These are phyloP conservation scores for Canavalia gladiata DNA, from an alignment of 306 rosid genomes.

Conservation along the genomic window DNA sequence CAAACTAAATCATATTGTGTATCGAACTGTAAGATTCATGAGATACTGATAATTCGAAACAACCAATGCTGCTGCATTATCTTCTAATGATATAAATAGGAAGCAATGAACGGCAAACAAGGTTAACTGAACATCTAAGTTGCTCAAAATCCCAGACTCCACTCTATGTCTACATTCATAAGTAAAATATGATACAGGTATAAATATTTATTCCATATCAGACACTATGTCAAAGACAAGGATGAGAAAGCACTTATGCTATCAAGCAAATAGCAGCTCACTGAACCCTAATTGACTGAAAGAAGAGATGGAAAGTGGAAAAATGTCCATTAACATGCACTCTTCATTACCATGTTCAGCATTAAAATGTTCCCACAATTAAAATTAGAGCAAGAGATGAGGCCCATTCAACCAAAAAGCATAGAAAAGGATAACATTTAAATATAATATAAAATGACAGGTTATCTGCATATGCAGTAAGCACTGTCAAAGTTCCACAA, in stretches of 20 bases:
- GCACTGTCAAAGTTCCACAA: neutral
- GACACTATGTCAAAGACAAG: neutral
- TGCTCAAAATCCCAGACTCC: neutral
- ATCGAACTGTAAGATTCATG: too few relatives aligned
- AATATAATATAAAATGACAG: neutral
- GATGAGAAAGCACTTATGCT: neutral
- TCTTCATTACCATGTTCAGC: neutral
- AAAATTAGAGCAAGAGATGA: neutral
- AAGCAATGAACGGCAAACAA: neutral
- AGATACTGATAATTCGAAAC: neutral
- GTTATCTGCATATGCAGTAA: neutral
- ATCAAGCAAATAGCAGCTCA: neutral
- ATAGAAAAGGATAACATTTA: neutral
- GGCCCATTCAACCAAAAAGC: too few relatives aligned
- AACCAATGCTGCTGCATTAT: neutral
- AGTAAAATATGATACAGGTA: neutral
- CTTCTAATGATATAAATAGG: neutral
- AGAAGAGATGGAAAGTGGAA: neutral
- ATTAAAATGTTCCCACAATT: neutral
- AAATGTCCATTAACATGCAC: neutral
- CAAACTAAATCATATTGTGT: too few relatives aligned
- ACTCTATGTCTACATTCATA: neutral
- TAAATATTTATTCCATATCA: neutral
- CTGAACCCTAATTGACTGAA: slow-evolving; percentile 2
- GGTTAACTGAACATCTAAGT: neutral